Conservation (phyloP, 2,329 filamentous ascomycete genomes). For the Botryosphaeria dothidea region DNA sequence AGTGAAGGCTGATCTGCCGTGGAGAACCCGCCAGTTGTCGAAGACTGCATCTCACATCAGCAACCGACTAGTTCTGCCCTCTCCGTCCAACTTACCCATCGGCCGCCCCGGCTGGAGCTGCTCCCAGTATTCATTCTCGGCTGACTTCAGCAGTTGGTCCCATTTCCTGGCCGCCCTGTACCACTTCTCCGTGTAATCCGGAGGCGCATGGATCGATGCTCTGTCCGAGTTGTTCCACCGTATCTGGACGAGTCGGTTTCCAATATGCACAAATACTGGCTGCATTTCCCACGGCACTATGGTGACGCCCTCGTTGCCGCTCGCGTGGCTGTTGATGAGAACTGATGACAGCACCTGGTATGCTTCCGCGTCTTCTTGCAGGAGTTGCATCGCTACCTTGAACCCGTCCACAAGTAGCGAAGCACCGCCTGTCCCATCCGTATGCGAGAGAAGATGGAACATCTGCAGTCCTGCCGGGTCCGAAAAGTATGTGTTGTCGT, state of each 20-base stretch:
- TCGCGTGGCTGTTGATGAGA: conserved; percentile 75
- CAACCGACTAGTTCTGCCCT: background rate
- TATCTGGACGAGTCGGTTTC: conserved; percentile 59
- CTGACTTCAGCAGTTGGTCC: conserved; percentile 66
- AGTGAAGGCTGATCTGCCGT: conserved; percentile 80
- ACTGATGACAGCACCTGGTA: conserved; percentile 60
- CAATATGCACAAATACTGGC: conserved; percentile 69
- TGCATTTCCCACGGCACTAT: conserved; percentile 71
- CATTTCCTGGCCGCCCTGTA: conserved; percentile 78
- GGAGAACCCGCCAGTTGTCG: conserved; percentile 93
- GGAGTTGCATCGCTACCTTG: conserved; percentile 64
- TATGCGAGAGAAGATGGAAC: conserved; percentile 87
- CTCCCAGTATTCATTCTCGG: conserved; percentile 72
- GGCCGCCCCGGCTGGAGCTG: conserved; percentile 78
- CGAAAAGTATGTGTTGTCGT: conserved; percentile 94
- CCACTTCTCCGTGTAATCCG: conserved; percentile 62
- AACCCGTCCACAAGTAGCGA: conserved; percentile 89
- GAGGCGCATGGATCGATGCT: conserved; percentile 63
- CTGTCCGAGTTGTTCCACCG: conserved; percentile 95
- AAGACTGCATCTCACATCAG: conserved; percentile 62
- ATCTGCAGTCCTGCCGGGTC: conserved; percentile 90
- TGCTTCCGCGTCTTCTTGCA: conserved; percentile 53
- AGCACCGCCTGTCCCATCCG: conserved; percentile 67
- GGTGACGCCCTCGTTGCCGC: conserved; percentile 80
- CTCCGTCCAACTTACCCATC: conserved; percentile 59